phyloP scores from a whole-genome alignment of 2,329 filamentous ascomycete species.

The Coniochaeta ligniaria region DNA sequence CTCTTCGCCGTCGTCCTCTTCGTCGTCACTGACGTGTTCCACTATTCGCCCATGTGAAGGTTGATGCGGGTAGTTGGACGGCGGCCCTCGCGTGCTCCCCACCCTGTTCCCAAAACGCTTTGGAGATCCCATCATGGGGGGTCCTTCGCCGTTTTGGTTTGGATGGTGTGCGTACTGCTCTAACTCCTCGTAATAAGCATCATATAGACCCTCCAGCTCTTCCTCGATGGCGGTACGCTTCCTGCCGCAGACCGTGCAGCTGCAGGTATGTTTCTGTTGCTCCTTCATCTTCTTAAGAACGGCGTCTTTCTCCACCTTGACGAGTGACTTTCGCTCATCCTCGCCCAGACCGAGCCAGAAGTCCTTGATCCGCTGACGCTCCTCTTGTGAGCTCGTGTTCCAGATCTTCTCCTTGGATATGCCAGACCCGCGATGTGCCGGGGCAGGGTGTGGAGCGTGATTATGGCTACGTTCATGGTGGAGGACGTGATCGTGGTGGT shows the following conservation, averaged over 20 bases:
- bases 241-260: constrained; percentile 91
- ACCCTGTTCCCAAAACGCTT: constrained; percentile 52
- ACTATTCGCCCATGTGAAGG: constrained; percentile 70
- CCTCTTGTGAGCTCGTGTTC: constrained; percentile 91
- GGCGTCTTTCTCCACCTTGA: constrained; percentile 98
- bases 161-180: constrained; percentile 89
- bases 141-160: constrained; percentile 59
- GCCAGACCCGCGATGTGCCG: constrained; percentile 25
- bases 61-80: constrained; percentile 56
- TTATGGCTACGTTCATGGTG: constrained; percentile 7
- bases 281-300: constrained; percentile 99
- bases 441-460: constrained; percentile 6
- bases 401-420: constrained; percentile 82
- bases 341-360: constrained; percentile 96
- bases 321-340: constrained; percentile 86
- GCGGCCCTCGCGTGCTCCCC: constrained; percentile 46
- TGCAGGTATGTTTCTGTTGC: constrained; percentile 98
- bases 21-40: constrained; percentile 53
- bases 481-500: constrained; percentile 11
- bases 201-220: constrained; percentile 93
- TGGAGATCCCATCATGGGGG: constrained; percentile 61
- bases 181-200: constrained; percentile 96
- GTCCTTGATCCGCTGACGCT: constrained; percentile 94
- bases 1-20: constrained; percentile 48
- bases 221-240: constrained; percentile 97